Conservation (phyloP, 768 basidiomycete genomes). For the Hygrocybe coccinea region DNA sequence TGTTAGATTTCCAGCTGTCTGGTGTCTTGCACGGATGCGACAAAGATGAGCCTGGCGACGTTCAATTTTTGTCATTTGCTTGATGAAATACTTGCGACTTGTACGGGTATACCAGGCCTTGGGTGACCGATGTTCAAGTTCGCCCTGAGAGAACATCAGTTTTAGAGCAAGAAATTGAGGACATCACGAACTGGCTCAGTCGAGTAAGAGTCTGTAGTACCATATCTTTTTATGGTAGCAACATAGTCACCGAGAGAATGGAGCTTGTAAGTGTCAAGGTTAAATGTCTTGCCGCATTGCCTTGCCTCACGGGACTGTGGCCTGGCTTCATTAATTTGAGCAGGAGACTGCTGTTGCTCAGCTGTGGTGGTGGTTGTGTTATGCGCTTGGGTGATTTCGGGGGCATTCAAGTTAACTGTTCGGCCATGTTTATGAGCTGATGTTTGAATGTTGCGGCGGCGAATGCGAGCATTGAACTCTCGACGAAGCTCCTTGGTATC, state of each 20-base stretch:
- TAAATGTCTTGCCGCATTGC: background rate
- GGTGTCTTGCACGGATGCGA: conserved; percentile 12
- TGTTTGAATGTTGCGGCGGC: too few relatives aligned
- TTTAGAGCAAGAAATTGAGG: background rate
- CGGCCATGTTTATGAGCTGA: too few relatives aligned
- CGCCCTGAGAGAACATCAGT: conserved; percentile 22
- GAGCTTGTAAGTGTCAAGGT: conserved; percentile 24
- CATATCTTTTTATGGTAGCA: conserved; percentile 16
- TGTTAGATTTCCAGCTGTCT: conserved; percentile 15
- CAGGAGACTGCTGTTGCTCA: background rate
- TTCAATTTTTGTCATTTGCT: conserved; percentile 23
- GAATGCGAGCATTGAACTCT: background rate
- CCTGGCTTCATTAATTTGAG: background rate
- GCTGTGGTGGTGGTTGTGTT: background rate
- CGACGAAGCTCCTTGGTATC: conserved; percentile 2
- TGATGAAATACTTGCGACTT: conserved; percentile 22
- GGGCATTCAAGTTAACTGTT: too few relatives aligned
- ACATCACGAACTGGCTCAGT: background rate
- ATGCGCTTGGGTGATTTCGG: too few relatives aligned
- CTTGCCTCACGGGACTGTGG: background rate
- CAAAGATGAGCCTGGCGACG: background rate
- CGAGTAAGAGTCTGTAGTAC: conserved; percentile 8
- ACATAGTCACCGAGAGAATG: conserved; percentile 26
- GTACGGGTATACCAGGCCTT: conserved; percentile 31
- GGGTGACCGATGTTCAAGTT: conserved; percentile 30